These are phyloP conservation scores for Kluyveromyces wickerhamii DNA, from an alignment of 805 yeast genomes.

Conservation along the genomic window DNA sequence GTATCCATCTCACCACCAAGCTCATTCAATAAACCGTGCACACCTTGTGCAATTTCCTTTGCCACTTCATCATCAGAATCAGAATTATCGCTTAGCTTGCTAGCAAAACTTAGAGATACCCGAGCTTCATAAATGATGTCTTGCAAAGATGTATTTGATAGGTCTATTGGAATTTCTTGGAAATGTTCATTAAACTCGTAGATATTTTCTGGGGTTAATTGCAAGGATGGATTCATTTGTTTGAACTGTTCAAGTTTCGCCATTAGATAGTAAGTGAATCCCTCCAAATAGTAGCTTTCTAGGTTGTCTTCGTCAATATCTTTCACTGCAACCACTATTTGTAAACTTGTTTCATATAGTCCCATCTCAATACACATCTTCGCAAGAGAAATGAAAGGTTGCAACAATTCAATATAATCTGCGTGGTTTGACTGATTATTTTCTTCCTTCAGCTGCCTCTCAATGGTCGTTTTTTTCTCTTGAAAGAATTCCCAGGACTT, in stretches of 20 bases:
- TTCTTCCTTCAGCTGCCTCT: constrained; percentile 35
- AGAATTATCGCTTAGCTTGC: constrained; percentile 38
- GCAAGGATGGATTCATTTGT: constrained; percentile 14
- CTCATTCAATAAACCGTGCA: constrained; percentile 40
- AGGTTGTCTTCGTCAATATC: constrained; percentile 79
- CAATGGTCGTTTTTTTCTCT: constrained; percentile 41
- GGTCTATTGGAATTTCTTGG: constrained; percentile 32
- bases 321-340: constrained; percentile 57
- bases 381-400: constrained; percentile 64
- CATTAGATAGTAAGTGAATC: constrained; percentile 56
- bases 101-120: constrained; percentile 33
- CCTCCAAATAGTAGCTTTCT: constrained; percentile 78
- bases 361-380: constrained; percentile 76
- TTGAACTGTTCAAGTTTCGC: constrained; percentile 30
- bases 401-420: constrained; percentile 60
- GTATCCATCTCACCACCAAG: constrained; percentile 54
- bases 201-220: constrained; percentile 23
- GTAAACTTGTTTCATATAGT: constrained; percentile 54
- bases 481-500: constrained; percentile 69
- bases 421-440: constrained; percentile 13
- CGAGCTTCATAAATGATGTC: constrained; percentile 29
- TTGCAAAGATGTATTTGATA: constrained; percentile 27
- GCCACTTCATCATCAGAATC: constrained; percentile 41
- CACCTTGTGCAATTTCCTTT: constrained; percentile 50
- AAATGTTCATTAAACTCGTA: constrained; percentile 28